A percentile compares a stretch with the other conserved stretches of the same genome.
Evolutionary conservation across 2,329 filamentous ascomycete genomes (phyloP).

Genomic region (Phaeosphaeria sp.): DNA sequence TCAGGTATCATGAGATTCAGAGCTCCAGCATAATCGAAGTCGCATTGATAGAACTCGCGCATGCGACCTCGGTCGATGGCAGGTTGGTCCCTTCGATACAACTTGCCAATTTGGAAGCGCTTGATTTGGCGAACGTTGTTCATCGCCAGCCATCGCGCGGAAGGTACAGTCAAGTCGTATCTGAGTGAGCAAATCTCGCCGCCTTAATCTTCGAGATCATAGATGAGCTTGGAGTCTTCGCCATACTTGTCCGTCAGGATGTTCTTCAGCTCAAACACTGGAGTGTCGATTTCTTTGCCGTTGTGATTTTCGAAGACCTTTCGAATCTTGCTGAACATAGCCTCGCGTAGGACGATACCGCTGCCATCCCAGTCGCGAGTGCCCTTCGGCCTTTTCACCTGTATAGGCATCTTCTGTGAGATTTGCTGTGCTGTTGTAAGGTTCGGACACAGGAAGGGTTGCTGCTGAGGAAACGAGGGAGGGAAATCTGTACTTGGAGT

Average conservation of each 20-base stretch:
- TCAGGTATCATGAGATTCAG: conserved; percentile 92
- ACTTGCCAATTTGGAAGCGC: conserved; percentile 92
- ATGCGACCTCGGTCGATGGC: conserved; percentile 83
- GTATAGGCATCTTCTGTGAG: conserved; percentile 50
- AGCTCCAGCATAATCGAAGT: conserved; percentile 87
- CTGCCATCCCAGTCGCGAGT: conserved; percentile 71
- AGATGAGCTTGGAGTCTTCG: conserved; percentile 85
- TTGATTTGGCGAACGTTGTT: conserved; percentile 65
- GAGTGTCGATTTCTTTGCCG: conserved; percentile 40
- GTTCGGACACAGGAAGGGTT: not conserved
- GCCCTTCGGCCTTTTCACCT: conserved; percentile 84
- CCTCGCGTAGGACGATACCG: conserved; percentile 19
- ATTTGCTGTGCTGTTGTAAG: not conserved
- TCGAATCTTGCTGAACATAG: conserved; percentile 21
- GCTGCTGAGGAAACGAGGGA: not conserved
- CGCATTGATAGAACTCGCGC: conserved; percentile 95
- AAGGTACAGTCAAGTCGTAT: conserved; percentile 71
- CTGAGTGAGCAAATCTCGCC: conserved; percentile 82
- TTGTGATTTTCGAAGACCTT: conserved; percentile 24
- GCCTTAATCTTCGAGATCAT: conserved; percentile 84
- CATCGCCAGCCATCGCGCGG: not conserved
- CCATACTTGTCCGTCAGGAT: conserved; percentile 88
- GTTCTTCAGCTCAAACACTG: conserved; percentile 83
- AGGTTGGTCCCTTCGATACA: conserved; percentile 79
- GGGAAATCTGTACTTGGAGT: not conserved